Conservation (phyloP, 495 filamentous ascomycete genomes). For the Penicillium maclennaniae region DNA sequence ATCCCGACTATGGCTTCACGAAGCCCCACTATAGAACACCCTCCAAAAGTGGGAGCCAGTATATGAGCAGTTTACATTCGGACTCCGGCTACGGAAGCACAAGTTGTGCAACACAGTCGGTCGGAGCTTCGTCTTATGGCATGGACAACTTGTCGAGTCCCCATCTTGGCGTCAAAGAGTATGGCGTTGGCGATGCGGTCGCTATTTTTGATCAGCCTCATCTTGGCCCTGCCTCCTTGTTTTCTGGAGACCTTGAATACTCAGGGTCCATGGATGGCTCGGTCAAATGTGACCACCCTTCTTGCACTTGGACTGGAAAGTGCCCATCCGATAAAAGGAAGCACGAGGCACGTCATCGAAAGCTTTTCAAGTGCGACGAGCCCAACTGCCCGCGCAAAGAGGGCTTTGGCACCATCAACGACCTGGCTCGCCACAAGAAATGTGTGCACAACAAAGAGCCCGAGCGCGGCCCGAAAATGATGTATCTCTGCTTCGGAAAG, state of each 20-base stretch:
- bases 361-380: slow-evolving; percentile 65
- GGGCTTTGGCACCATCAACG: slow-evolving; percentile 81
- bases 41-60: slow-evolving; percentile 57
- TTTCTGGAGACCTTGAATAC: slow-evolving; percentile 10
- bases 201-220: slow-evolving; percentile 13
- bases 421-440: slow-evolving; percentile 69
- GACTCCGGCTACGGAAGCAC: slow-evolving; percentile 65
- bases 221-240: slow-evolving; percentile 6
- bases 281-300: slow-evolving; percentile 33
- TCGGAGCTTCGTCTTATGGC: slow-evolving; percentile 30
- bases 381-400: slow-evolving; percentile 54
- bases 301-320: slow-evolving; percentile 39
- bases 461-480: slow-evolving; percentile 50
- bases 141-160: slow-evolving; percentile 32
- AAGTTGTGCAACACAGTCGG: slow-evolving; percentile 45
- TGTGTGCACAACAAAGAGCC: slow-evolving; percentile 61
- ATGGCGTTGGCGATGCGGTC: slow-evolving; percentile 20
- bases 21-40: slow-evolving; percentile 31
- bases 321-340: slow-evolving; percentile 58
- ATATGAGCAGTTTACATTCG: slow-evolving; percentile 39
- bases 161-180: slow-evolving; percentile 21
- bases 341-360: slow-evolving; percentile 73
- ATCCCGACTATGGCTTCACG: slow-evolving; percentile 23
- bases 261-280: slow-evolving; percentile 19
- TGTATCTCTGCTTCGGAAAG: slow-evolving; percentile 63